phyloP scores from a whole-genome alignment of 805 yeast species.

The Lipomyces anomalus region DNA sequence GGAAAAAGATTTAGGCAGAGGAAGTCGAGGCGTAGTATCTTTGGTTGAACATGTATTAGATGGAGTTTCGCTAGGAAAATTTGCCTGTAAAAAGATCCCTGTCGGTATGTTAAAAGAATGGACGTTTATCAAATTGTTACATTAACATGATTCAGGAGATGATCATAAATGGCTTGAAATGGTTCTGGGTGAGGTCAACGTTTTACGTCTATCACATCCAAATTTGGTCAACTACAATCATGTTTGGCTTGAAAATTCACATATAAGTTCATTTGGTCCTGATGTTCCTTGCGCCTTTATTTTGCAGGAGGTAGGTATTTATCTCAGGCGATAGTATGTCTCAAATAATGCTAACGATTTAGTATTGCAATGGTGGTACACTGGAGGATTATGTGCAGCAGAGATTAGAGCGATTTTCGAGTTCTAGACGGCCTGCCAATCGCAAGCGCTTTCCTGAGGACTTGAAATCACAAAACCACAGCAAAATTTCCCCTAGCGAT shows the following conservation, averaged over 20 bases:
- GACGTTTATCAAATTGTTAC: background rate
- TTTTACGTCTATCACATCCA: slow-evolving; percentile 49
- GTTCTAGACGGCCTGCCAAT: background rate
- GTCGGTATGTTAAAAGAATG: slow-evolving; percentile 46
- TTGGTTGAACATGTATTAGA: slow-evolving; percentile 79
- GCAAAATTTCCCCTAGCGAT: background rate
- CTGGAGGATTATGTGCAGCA: slow-evolving; percentile 57
- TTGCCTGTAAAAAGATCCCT: slow-evolving; percentile 80
- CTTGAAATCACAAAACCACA: background rate
- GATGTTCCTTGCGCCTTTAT: slow-evolving; percentile 70
- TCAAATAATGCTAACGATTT: too few species aligned
- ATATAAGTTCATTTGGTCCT: slow-evolving; percentile 49
- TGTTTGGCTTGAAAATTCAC: slow-evolving; percentile 79
- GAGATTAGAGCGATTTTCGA: slow-evolving; percentile 8
- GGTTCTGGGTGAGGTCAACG: slow-evolving; percentile 71
- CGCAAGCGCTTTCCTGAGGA: background rate
- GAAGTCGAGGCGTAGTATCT: slow-evolving; percentile 79
- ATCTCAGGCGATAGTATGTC: too few species aligned
- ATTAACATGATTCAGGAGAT: slow-evolving; percentile 32
- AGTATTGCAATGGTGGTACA: slow-evolving; percentile 84
- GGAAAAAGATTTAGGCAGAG: slow-evolving; percentile 62
- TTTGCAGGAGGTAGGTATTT: too few species aligned
- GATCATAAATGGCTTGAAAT: slow-evolving; percentile 61
- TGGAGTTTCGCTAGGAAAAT: slow-evolving; percentile 64
- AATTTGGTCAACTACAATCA: slow-evolving; percentile 81